Evolutionary conservation across 208 protist species (phyloP), one percentile per base, ranked within the genome.

Genomic region (Leishmania amazonensis): DNA sequence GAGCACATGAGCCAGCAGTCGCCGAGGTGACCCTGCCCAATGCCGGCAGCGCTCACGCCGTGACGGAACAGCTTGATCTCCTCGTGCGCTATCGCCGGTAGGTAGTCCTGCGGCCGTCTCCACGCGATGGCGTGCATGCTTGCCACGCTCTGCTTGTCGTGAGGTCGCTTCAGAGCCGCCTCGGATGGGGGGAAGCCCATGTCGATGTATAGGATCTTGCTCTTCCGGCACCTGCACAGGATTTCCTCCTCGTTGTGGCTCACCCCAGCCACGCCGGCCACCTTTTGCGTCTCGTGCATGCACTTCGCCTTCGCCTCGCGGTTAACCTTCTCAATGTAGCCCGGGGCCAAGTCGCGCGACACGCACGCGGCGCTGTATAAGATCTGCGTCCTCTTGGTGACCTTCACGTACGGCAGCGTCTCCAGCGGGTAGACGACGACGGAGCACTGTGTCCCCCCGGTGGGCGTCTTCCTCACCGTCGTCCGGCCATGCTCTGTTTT

Each of bases 1-100:
- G 91, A 79, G 80, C 89, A 88, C 80, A 92, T 87, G 38, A 95
- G 82, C 87, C 87, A 95, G 83, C 88, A 95, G 88, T 94, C 88
- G n/a, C 85, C 88, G 31, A 92, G 87, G 73, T 91, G 76, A 3
- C 92, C 92, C 42, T 91, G 92, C 67, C 84, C 85, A 67, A 94
- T 86, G 75, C 83, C 79, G 77, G 81, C 82, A 13, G 86, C 78
- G 68, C 87, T n/a, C 53, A 89, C 84, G 17, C 85, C 75, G 31
- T 83, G 75, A 70, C 78, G 81, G 81, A 87, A 89, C 35, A 92
- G 80, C 49, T 87, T 79, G 60, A 91, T 83, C 76, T 83, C 72
- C 45, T 77, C 75, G 77, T 81, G 72, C 62, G 80, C 77, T 47
- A 81, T 76, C 47, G 76, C 75, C 65, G 86, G 88, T 31, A 95